A percentile compares a stretch with the other conserved stretches of the same genome.
phyloP scores from a whole-genome alignment of 192 early-diverging fungal species.

The Coemansia sp. region DNA sequence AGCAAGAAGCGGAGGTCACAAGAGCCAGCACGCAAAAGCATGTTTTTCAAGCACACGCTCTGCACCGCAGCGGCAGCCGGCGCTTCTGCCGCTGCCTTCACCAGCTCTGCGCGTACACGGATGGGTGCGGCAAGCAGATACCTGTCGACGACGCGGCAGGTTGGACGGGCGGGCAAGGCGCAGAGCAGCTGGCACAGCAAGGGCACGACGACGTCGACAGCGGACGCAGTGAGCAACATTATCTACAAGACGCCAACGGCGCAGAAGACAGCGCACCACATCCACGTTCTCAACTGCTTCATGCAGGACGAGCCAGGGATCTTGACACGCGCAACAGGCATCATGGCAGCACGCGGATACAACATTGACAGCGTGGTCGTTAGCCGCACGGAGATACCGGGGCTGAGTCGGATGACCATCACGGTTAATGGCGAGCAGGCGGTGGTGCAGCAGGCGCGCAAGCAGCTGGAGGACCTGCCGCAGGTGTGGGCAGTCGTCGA shows the following conservation, averaged over 20 bases:
- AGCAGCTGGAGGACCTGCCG: constrained; percentile 91
- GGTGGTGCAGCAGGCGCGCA: constrained; percentile 85
- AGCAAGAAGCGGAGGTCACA: too few relatives aligned
- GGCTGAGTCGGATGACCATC: constrained; percentile 92
- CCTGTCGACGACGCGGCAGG: constrained; percentile 1
- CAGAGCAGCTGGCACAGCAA: constrained; percentile 3
- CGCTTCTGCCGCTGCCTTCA: background rate
- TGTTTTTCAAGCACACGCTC: constrained; percentile 19
- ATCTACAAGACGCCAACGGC: constrained; percentile 55
- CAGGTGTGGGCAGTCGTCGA: constrained; percentile 98
- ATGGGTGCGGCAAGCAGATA: background rate
- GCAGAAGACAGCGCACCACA: constrained; percentile 48
- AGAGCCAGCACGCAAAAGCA: background rate
- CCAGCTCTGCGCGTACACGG: too few relatives aligned
- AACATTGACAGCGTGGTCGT: constrained; percentile 98
- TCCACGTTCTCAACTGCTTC: constrained; percentile 89
- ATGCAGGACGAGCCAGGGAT: constrained; percentile 88
- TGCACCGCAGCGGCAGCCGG: constrained; percentile 7
- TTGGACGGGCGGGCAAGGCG: constrained; percentile 1
- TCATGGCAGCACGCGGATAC: constrained; percentile 90
- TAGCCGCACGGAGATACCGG: constrained; percentile 90
- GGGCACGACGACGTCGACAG: constrained; percentile 29
- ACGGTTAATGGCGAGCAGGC: constrained; percentile 82
- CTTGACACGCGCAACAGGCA: constrained; percentile 75
- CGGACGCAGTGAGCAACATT: constrained; percentile 48